Evolutionary conservation across 805 yeast genomes (phyloP).

Genomic region (Sugiyamaella smithiae): DNA sequence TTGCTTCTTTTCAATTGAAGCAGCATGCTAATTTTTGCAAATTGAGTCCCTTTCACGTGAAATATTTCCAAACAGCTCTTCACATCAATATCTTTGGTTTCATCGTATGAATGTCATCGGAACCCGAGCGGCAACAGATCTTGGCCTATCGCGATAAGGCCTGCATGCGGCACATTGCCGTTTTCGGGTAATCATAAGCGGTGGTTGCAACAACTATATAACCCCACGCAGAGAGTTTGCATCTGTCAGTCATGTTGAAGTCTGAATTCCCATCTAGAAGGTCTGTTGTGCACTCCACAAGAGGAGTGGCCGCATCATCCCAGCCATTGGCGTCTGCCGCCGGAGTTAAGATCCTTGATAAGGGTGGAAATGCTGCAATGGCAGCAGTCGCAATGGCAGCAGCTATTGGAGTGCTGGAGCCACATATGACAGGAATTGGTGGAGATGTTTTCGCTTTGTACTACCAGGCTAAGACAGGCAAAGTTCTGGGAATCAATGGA

Average conservation of each 20-base stretch:
- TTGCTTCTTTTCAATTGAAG: conserved; percentile 30
- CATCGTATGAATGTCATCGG: too few relatives aligned
- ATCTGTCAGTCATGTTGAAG: background rate
- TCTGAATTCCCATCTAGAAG: conserved; percentile 50
- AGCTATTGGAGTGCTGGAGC: conserved; percentile 38
- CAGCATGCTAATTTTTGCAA: too few relatives aligned
- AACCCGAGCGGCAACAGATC: background rate
- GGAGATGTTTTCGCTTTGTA: conserved; percentile 55
- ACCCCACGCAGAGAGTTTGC: background rate
- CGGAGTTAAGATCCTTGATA: conserved; percentile 59
- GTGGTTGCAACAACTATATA: background rate
- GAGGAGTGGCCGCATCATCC: conserved; percentile 70
- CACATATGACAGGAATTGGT: conserved; percentile 41
- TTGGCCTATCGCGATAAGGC: conserved; percentile 4
- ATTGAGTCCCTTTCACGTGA: too few relatives aligned
- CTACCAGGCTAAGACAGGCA: conserved; percentile 48
- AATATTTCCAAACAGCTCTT: too few relatives aligned
- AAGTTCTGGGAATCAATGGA: conserved; percentile 69
- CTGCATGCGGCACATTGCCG: background rate
- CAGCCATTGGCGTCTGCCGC: conserved; percentile 79
- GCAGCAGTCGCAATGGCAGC: conserved; percentile 45
- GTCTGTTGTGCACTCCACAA: conserved; percentile 68
- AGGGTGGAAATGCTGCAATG: conserved; percentile 62
- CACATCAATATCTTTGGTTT: too few relatives aligned
- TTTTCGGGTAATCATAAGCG: background rate